Conservation (phyloP, 257 asterid genomes). For the Misopates orontium region DNA sequence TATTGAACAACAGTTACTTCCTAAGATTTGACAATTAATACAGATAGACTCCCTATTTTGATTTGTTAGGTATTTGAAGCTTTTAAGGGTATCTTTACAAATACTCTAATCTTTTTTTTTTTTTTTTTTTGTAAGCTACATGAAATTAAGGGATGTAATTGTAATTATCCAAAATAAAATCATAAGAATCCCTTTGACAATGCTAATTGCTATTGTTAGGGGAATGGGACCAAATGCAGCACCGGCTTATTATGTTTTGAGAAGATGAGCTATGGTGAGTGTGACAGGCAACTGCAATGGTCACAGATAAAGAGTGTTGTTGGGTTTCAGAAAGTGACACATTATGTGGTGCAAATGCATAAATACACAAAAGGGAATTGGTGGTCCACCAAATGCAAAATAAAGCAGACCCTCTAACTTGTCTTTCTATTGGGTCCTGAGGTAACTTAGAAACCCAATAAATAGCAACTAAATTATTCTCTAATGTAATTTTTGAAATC, state of each 20-base stretch:
- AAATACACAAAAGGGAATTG: neutral
- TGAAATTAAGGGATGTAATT: too few relatives aligned
- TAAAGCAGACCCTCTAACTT: constrained; percentile 5
- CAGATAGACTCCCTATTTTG: too few relatives aligned
- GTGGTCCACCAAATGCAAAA: constrained; percentile 32
- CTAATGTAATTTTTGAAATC: neutral
- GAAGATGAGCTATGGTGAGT: constrained; percentile 29
- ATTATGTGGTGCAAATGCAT: constrained; percentile 26
- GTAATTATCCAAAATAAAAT: too few relatives aligned
- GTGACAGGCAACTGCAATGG: constrained; percentile 43
- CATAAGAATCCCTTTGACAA: neutral
- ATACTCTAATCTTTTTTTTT: neutral
- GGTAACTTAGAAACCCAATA: neutral
- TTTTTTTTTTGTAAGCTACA: neutral
- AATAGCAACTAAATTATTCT: constrained; percentile 18
- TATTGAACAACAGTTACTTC: too few relatives aligned
- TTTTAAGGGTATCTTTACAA: too few relatives aligned
- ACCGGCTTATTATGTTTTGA: constrained; percentile 12
- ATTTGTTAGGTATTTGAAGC: too few relatives aligned
- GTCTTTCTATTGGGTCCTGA: neutral
- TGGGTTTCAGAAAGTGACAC: constrained; percentile 28
- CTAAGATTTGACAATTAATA: too few relatives aligned
- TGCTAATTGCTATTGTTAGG: constrained; percentile 3
- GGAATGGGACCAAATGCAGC: constrained; percentile 27
- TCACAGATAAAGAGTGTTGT: constrained; percentile 36